These are phyloP conservation scores for Yamadazyma friedrichii DNA, from an alignment of 1,139 yeast species.

Conservation along the genomic window DNA sequence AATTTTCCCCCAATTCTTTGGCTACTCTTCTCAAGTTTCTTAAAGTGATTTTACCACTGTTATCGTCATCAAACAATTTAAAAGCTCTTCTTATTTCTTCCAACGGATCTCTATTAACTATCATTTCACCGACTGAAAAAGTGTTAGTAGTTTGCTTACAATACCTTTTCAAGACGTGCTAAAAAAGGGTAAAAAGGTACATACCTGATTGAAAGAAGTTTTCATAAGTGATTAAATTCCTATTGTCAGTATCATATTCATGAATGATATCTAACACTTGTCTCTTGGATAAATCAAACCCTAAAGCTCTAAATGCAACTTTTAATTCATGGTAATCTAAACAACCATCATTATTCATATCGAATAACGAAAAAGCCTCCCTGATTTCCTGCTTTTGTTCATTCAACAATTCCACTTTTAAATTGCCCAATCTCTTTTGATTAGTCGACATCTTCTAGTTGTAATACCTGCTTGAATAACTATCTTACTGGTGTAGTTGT, in stretches of 20 bases:
- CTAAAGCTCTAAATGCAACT: constrained; percentile 90
- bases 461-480: no score
- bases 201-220: constrained; percentile 73
- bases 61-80: constrained; percentile 83
- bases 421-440: constrained; percentile 28
- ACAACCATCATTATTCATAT: constrained; percentile 86
- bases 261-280: constrained; percentile 80
- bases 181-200: no score
- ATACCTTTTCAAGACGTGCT: no score
- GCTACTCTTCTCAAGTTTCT: constrained; percentile 87
- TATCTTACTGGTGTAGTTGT: not conserved
- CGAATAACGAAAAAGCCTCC: constrained; percentile 91
- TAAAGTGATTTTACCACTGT: constrained; percentile 80
- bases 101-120: constrained; percentile 82
- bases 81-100: constrained; percentile 93
- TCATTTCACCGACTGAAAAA: constrained; percentile 63
- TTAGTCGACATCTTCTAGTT: constrained; percentile 2
- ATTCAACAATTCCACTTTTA: constrained; percentile 68
- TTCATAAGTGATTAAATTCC: constrained; percentile 72
- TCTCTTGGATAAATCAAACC: constrained; percentile 79
- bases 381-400: constrained; percentile 92
- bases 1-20: constrained; percentile 86
- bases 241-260: constrained; percentile 77
- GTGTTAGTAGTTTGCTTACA: no score
- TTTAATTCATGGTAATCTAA: constrained; percentile 91